Base-by-base conservation (phyloP, 1,284 basidiomycete genomes). In the Marasmius sp. region DNA sequence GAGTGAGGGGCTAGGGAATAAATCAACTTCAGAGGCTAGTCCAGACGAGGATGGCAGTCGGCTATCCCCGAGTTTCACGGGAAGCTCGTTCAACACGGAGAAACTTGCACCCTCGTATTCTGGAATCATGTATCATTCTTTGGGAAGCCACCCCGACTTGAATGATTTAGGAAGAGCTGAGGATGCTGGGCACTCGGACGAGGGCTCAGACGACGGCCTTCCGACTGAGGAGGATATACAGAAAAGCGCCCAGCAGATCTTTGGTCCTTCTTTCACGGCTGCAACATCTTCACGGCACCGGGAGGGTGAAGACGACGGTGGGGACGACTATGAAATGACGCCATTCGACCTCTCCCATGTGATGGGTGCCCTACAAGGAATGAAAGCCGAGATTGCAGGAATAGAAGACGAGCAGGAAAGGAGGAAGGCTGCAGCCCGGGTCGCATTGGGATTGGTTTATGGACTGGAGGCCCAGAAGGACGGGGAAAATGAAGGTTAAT, bases 401-500 rank as follows among this genome's bases (percentile, higher is more conserved):
- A 91, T 93, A 72, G 76, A 79, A 3, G 80, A 88, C 67, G 84
- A 88, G 66, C 79, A 77, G 16, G 87, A 87, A 73, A 80, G 86
- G 64, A 77, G 87, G 67, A 83, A 77, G 67, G 84, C 87, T 36
- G 90, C 91, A 0, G 91, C 91, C 7, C 78, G 80, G 53, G 88
- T 91, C 20, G 89, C 91, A 22, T 76, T 92, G 3, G 88, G 88
- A 0, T 74, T 93, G 58, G 90, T 89, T 7, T 88, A 89, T 72
- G 88, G 88, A 3, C 72, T 91, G 51, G 82, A 84, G 68, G 72
- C 55, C 8, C 22, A 34, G n/a, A 38, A 18, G 33, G 34, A 54
- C 14, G 33, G 52, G 18, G 27, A 33, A 50, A 12, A 16, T 16
- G 22, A 9, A 16, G 34, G 27, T 14, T 49, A 20, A 11, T 18